A percentile compares a stretch with the other conserved stretches of the same genome.
Evolutionary conservation across 441 rosid genomes (phyloP).

Genomic region (Pelargonium myrrhifolium): DNA sequence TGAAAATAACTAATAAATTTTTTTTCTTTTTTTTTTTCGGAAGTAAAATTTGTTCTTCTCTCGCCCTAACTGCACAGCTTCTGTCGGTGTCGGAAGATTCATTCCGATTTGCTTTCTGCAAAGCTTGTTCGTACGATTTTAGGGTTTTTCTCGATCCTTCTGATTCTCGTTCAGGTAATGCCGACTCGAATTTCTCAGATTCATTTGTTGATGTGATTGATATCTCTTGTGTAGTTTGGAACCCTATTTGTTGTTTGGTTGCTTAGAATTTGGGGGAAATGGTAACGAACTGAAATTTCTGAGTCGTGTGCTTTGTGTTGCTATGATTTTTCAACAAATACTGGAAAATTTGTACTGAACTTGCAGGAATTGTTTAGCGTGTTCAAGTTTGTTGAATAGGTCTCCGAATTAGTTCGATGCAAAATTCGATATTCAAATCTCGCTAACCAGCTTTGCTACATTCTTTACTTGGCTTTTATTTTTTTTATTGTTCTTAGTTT

Average conservation of each 20-base stretch:
- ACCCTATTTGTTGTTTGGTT: slow-evolving; percentile 39
- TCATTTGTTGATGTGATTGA: slow-evolving; percentile 9
- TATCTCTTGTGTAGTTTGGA: slow-evolving; percentile 26
- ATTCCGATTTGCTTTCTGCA: neutral
- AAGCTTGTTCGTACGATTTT: neutral
- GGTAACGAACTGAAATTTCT: neutral
- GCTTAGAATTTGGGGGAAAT: slow-evolving; percentile 21
- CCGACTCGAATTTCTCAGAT: slow-evolving; percentile 17
- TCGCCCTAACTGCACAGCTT: neutral
- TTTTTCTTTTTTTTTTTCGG: neutral
- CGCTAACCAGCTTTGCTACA: neutral
- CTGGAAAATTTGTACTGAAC: neutral
- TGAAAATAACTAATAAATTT: neutral
- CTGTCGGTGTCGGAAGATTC: slow-evolving; percentile 8
- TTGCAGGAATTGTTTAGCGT: neutral
- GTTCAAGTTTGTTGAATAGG: slow-evolving; percentile 1
- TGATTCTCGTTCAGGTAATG: neutral
- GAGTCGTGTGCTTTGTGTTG: slow-evolving; percentile 12
- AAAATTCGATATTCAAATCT: slow-evolving; percentile 12
- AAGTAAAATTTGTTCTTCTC: slow-evolving; percentile 4
- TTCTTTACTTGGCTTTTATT: slow-evolving; percentile 16
- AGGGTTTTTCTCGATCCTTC: slow-evolving; percentile 7
- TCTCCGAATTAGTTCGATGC: neutral
- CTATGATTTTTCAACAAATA: neutral
- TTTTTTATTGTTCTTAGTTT: neutral